Percentiles rank a stretch among this genome's conserved stretches.
Evolutionary conservation across 78 protist species (phyloP).

Genomic region (Speleostelium caveatum): DNA sequence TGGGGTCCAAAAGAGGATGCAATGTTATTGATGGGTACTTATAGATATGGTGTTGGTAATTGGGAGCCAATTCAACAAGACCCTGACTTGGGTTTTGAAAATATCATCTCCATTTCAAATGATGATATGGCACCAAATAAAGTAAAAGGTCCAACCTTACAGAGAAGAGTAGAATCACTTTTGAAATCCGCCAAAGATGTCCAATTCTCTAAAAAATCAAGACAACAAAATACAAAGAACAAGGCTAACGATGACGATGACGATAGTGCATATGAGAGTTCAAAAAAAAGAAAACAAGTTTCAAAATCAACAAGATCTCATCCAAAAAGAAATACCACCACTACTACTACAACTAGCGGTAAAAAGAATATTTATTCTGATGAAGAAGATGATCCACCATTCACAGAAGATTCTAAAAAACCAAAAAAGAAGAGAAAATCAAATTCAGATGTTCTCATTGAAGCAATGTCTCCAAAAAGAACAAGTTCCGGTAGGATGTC

Average conservation of each 20-base stretch:
- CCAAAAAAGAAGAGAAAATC: constrained; percentile 8
- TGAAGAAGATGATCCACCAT: neutral
- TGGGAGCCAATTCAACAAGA: constrained; percentile 79
- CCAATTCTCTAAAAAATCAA: neutral
- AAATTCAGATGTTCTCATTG: neutral
- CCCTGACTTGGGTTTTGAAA: constrained; percentile 34
- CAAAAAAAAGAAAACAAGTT: constrained; percentile 13
- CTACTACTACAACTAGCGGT: neutral
- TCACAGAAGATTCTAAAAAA: neutral
- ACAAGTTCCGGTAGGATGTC: constrained; percentile 73
- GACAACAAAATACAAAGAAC: neutral
- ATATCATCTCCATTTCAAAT: constrained; percentile 3
- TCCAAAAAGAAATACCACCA: neutral
- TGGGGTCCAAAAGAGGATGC: constrained; percentile 83
- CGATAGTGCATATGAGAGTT: neutral
- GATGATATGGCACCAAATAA: constrained; percentile 6
- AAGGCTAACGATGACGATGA: neutral
- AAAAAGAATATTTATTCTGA: neutral
- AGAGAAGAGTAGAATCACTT: constrained; percentile 46
- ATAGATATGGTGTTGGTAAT: constrained; percentile 70
- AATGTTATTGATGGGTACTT: constrained; percentile 64
- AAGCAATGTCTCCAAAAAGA: constrained; percentile 28
- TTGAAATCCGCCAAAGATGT: constrained; percentile 67
- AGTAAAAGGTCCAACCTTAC: constrained; percentile 57
- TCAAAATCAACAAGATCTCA: neutral